Base-by-base conservation (phyloP, 352 stramenopile genomes). In the Phytophthora melonis region DNA sequence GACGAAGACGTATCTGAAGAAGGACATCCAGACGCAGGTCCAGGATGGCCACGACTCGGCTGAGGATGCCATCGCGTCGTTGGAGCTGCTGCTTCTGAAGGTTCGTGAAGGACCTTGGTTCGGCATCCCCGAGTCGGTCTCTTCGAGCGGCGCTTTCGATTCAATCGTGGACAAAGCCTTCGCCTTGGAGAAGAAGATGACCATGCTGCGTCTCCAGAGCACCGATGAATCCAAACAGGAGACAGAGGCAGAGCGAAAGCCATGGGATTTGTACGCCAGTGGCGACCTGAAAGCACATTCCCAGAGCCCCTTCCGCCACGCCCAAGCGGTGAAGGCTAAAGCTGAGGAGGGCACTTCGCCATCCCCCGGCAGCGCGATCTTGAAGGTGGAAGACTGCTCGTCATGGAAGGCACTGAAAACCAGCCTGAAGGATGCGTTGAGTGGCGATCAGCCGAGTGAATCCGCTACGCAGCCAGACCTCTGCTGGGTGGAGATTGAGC, bases 11-110 rank as follows among this genome's bases (percentile, higher is more conserved):
- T 96, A 84, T 56, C 64, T 97, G 34, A 70, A 78, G 34, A 88
- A 87, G 61, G 77, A 93, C 58, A 97, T 97, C 36, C 91, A 97
- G 68, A 81, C 82, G 25, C 78, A 89, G 59, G 68, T 80, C 7
- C 78, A 92, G 59, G 63, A 68, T 11, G 89, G 86, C 3, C 92
- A 97, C 61, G 92, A 97, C 66, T 96, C 88, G 27, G 86, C 82
- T 14, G 89, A 97, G 66, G 92, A 97, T 56, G 90, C 90, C 4
- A 81, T 88, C 47, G 86, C 90, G 3, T 89, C 90, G 13, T 84
- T 97, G 66, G 83, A 95, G 58, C 63, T 97, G 18, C 71, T 95
- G 27, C 71, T 91, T 45, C 73, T 94, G 32, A 97, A 97, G 52
- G 63, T 96, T 56, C 74, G 72, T 10, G 63, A 89, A 50, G 90